Percentiles rank a stretch among this genome's conserved stretches.
phyloP scores from a whole-genome alignment of 2,329 filamentous ascomycete genomes.

The Cytospora mali region DNA sequence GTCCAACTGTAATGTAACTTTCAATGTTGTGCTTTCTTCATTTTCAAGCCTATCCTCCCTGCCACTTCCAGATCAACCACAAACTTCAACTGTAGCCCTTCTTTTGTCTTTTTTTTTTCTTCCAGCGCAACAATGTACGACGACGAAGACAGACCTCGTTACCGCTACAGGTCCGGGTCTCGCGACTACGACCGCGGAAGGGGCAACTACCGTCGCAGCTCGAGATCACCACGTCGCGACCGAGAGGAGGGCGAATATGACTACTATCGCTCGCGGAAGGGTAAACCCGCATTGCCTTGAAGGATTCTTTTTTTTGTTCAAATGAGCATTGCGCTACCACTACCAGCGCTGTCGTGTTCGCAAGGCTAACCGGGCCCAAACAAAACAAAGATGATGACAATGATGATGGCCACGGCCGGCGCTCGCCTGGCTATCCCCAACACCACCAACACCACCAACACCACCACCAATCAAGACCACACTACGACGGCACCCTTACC shows the following conservation, averaged over 20 bases:
- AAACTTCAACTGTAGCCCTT: not conserved
- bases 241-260: constrained; percentile 39
- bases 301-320: too few species aligned
- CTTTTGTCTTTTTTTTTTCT: not conserved
- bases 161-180: constrained; percentile 36
- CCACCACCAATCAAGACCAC: constrained; percentile 3
- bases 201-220: constrained; percentile 31
- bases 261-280: constrained; percentile 53
- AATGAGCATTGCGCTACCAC: constrained; percentile 2
- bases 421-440: constrained; percentile 9
- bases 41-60: not conserved
- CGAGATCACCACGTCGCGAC: constrained; percentile 28
- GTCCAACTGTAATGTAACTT: not conserved
- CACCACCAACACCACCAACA: not conserved
- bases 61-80: not conserved
- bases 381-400: constrained; percentile 19
- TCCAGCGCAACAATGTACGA: constrained; percentile 46
- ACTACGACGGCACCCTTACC: constrained; percentile 23
- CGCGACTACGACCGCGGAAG: constrained; percentile 30
- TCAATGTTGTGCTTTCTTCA: not conserved
- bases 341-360: constrained; percentile 19
- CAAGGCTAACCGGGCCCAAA: constrained; percentile 25
- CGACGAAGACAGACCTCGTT: constrained; percentile 39
- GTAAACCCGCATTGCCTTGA: constrained; percentile 33
- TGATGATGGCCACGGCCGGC: constrained; percentile 1